Percentiles rank a stretch among this genome's conserved stretches.
These are phyloP conservation scores for Thoreauomyces humboldtii DNA, from an alignment of 192 early-diverging fungal species.

Conservation along the genomic window DNA sequence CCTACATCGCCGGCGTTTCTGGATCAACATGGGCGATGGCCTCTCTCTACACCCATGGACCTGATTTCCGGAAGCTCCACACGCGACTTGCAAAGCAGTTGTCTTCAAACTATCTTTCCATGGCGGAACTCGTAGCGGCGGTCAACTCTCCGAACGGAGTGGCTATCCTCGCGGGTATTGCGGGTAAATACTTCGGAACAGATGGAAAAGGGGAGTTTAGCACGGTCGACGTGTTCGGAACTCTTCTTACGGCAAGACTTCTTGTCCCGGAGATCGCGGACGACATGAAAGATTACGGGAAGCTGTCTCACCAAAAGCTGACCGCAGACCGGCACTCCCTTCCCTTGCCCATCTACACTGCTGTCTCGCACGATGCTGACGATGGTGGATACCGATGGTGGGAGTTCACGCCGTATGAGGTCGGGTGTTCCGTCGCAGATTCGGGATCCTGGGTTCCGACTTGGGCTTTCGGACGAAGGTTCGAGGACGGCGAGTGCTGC, in stretches of 20 bases:
- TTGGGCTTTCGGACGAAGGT: conserved; percentile 29
- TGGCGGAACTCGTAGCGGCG: conserved; percentile 18
- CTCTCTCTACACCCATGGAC: conserved; percentile 23
- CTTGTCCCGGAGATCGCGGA: conserved; percentile 11
- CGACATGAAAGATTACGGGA: background rate
- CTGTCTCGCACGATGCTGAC: conserved; percentile 10
- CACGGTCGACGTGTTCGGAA: conserved; percentile 39
- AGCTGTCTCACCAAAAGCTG: conserved; percentile 13
- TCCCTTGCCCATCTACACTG: conserved; percentile 23
- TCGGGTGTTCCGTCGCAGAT: conserved; percentile 27
- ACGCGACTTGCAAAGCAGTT: conserved; percentile 21
- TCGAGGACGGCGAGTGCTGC: conserved; percentile 6
- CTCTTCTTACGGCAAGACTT: conserved; percentile 31
- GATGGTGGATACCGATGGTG: conserved; percentile 34
- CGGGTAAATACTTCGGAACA: conserved; percentile 21
- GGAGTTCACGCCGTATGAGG: conserved; percentile 42
- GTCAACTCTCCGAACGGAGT: conserved; percentile 1
- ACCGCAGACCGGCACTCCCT: background rate
- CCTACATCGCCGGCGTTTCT: conserved; percentile 36
- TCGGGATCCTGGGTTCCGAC: conserved; percentile 29
- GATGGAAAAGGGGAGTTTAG: conserved; percentile 13
- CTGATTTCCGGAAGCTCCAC: background rate
- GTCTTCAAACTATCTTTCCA: conserved; percentile 26
- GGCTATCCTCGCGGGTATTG: conserved; percentile 22
- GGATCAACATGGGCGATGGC: conserved; percentile 43